These are phyloP conservation scores for Trichoderma orchidacearum DNA, from an alignment of 495 filamentous ascomycete species.

Conservation along the genomic window DNA sequence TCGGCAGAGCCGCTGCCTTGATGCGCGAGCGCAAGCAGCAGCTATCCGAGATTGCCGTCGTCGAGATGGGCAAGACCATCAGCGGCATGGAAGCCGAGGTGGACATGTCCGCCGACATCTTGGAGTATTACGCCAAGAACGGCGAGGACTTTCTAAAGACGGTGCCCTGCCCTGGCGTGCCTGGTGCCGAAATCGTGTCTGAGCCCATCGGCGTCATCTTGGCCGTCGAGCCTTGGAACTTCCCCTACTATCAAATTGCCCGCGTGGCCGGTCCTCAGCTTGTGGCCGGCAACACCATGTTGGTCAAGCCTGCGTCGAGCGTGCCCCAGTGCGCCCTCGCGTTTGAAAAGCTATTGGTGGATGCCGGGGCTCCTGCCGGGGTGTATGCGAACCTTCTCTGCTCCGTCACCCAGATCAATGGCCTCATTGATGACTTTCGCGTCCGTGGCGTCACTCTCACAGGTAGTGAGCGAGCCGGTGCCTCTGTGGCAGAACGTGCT, in stretches of 20 bases:
- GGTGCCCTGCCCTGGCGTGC: not conserved
- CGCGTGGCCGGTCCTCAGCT: constrained; percentile 32
- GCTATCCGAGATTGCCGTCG: not conserved
- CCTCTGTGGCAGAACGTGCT: constrained; percentile 59
- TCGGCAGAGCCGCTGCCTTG: not conserved
- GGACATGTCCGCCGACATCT: not conserved
- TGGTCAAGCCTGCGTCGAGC: constrained; percentile 63
- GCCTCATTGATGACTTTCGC: constrained; percentile 46
- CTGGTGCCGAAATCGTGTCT: constrained; percentile 4
- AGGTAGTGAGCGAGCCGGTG: constrained; percentile 55
- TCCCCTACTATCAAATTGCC: constrained; percentile 15
- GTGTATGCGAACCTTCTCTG: constrained; percentile 35
- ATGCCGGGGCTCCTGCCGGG: constrained; percentile 73
- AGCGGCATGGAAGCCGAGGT: not conserved
- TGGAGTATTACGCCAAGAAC: constrained; percentile 1
- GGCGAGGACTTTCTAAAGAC: not conserved
- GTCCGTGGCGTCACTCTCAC: constrained; percentile 62
- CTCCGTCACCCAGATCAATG: constrained; percentile 27
- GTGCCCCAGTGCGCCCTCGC: constrained; percentile 61
- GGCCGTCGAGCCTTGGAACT: constrained; percentile 33
- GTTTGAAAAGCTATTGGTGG: constrained; percentile 54
- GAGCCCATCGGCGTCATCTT: constrained; percentile 17
- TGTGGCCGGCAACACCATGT: constrained; percentile 28
- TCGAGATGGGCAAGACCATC: not conserved
- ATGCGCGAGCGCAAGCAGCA: not conserved